Conservation (phyloP, 2,329 filamentous ascomycete genomes). For the Metarhizium guizhouense region DNA sequence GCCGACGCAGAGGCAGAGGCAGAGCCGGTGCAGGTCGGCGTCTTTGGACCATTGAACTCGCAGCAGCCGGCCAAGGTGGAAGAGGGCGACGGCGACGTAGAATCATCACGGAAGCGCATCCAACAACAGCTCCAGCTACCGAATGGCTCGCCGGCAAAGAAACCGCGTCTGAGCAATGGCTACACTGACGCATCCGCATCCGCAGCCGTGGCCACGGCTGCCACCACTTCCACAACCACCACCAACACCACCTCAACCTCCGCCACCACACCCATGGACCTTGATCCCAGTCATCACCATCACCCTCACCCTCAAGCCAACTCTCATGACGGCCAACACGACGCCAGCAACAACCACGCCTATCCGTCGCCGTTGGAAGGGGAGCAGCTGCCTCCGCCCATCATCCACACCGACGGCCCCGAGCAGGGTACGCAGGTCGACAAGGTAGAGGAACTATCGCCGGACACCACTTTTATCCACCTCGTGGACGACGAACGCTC, state of each 20-base stretch:
- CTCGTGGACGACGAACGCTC: conserved; percentile 33
- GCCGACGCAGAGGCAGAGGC: conserved; percentile 34
- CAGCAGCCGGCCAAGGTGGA: conserved; percentile 34
- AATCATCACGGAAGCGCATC: conserved; percentile 42
- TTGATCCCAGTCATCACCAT: conserved; percentile 34
- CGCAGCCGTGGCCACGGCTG: conserved; percentile 18
- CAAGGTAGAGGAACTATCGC: conserved; percentile 51
- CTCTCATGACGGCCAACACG: conserved; percentile 20
- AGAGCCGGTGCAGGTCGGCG: conserved; percentile 39
- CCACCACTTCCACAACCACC: conserved; percentile 22
- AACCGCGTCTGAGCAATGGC: conserved; percentile 52
- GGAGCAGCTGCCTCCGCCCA: conserved; percentile 43
- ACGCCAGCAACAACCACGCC: conserved; percentile 40
- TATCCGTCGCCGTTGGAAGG: conserved; percentile 57
- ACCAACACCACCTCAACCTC: conserved; percentile 5
- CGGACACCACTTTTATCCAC: conserved; percentile 52
- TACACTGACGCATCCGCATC: conserved; percentile 43
- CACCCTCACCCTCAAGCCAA: conserved; percentile 14
- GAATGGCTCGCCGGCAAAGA: conserved; percentile 51
- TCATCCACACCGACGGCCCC: conserved; percentile 49
- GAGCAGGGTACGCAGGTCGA: conserved; percentile 57
- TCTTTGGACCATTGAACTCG: conserved; percentile 47
- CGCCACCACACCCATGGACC: conserved; percentile 46
- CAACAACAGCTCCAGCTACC: conserved; percentile 29
- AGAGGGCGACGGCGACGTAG: conserved; percentile 28